Conservation (phyloP, 345 rosid genomes). For the Hibiscus tridactylites region DNA sequence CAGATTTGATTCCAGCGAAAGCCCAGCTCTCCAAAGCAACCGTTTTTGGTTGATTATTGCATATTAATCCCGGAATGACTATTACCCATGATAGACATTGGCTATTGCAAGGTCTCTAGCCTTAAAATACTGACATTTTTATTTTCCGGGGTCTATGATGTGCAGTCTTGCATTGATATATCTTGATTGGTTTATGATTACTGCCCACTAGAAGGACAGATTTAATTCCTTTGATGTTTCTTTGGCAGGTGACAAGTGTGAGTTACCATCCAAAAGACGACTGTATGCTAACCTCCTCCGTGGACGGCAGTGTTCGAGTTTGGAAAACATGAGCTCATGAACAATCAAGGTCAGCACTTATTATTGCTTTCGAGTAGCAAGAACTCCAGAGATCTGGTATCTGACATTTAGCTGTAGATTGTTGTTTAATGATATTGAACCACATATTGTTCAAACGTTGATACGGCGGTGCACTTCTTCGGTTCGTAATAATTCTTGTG, state of each 20-base stretch:
- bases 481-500: neutral
- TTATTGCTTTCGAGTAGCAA: neutral
- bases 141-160: neutral
- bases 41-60: neutral
- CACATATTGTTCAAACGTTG: neutral
- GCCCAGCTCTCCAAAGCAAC: neutral
- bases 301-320: slow-evolving; percentile 75
- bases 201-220: neutral
- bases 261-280: slow-evolving; percentile 86
- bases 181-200: neutral
- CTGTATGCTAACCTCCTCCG: slow-evolving; percentile 80
- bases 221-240: neutral
- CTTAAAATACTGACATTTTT: neutral
- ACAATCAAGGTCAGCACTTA: neutral
- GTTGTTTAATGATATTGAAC: neutral
- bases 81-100: neutral
- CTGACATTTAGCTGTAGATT: neutral
- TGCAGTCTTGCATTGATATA: neutral
- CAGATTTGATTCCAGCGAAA: neutral
- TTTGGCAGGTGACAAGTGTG: slow-evolving; percentile 76
- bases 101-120: neutral
- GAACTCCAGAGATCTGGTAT: neutral
- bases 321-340: slow-evolving; percentile 53
- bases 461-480: neutral
- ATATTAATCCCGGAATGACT: neutral